A percentile compares a stretch with the other conserved stretches of the same genome.
Evolutionary conservation across 345 rosid species (phyloP).

Genomic region (Streptanthus diversifolius): DNA sequence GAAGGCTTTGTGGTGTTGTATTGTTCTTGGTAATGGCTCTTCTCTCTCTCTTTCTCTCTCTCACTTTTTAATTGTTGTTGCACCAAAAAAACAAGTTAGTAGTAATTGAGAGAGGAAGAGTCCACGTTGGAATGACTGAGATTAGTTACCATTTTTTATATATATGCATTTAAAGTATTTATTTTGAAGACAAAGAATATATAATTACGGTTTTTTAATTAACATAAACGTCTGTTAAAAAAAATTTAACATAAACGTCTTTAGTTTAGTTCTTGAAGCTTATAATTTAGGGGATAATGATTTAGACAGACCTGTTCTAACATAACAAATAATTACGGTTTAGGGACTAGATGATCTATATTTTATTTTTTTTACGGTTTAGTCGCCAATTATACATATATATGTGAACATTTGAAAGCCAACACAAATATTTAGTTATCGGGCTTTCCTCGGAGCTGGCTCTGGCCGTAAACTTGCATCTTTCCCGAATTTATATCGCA

Average conservation of each 20-base stretch:
- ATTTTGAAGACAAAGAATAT: not conserved
- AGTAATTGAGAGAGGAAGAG: constrained; percentile 26
- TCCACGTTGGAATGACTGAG: constrained; percentile 20
- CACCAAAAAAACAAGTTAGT: constrained; percentile 50
- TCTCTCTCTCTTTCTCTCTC: constrained; percentile 12
- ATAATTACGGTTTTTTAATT: not conserved
- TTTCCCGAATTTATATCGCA: not conserved
- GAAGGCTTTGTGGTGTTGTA: constrained; percentile 35
- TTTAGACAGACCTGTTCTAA: too few relatives aligned
- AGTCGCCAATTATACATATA: not conserved
- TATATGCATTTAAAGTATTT: not conserved
- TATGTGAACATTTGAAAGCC: not conserved
- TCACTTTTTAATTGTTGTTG: constrained; percentile 51
- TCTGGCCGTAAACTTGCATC: not conserved
- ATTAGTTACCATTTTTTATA: not conserved
- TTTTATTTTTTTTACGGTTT: not conserved
- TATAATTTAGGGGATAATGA: not conserved
- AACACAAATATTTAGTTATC: not conserved
- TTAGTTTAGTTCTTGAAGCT: not conserved
- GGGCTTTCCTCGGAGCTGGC: not conserved
- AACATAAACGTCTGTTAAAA: too few relatives aligned
- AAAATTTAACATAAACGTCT: too few relatives aligned
- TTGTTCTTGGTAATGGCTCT: constrained; percentile 26
- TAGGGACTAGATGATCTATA: not conserved
- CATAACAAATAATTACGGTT: not conserved